phyloP scores from a whole-genome alignment of 164 flowering plant genomes.

The Macadamia tetraphylla region DNA sequence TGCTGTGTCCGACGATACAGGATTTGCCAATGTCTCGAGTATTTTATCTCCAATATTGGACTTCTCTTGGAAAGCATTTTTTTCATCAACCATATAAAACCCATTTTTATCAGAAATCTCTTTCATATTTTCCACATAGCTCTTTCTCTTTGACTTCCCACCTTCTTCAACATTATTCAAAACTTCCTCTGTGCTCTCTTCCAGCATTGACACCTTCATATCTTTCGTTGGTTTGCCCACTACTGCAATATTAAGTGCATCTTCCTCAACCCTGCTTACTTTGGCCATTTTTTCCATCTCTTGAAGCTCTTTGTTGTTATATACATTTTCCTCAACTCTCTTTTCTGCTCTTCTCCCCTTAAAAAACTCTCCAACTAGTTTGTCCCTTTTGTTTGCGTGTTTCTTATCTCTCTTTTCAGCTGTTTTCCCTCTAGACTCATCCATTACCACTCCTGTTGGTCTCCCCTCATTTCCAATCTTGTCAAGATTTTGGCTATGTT shows the following conservation, averaged over 20 bases:
- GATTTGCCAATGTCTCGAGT: neutral
- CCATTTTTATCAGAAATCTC: constrained; percentile 26
- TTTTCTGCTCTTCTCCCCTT: too few relatives aligned
- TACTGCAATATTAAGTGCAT: constrained; percentile 2
- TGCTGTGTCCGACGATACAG: constrained; percentile 7
- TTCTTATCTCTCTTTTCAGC: too few relatives aligned
- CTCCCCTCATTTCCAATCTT: neutral
- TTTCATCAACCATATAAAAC: constrained; percentile 11
- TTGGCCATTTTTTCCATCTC: constrained; percentile 5
- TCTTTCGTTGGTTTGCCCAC: neutral
- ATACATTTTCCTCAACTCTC: constrained; percentile 4
- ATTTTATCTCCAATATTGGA: too few relatives aligned
- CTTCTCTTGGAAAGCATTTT: constrained; percentile 7
- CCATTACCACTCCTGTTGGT: neutral
- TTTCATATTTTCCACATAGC: constrained; percentile 13
- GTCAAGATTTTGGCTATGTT: neutral
- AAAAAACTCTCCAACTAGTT: too few relatives aligned
- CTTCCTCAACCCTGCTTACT: constrained; percentile 2
- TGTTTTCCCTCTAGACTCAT: too few relatives aligned
- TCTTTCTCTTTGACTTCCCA: neutral
- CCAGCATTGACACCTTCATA: constrained; percentile 6
- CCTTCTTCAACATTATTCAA: neutral
- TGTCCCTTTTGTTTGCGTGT: too few relatives aligned
- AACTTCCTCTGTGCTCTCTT: constrained; percentile 13
- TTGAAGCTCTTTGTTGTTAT: neutral